Evolutionary conservation across 805 yeast species (phyloP).

Genomic region (Candida chauliodis): DNA sequence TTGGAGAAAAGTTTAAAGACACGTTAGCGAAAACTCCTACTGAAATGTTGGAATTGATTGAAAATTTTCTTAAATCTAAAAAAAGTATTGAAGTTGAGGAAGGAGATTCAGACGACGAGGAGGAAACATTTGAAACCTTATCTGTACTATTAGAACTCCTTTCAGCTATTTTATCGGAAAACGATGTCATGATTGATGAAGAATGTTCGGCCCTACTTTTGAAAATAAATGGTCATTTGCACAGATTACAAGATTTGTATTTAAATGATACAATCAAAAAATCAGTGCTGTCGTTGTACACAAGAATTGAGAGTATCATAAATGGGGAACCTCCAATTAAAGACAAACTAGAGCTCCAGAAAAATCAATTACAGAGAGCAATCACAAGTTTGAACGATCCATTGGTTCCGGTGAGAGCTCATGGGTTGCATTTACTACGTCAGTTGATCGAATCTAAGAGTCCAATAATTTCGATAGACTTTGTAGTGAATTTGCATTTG

Average conservation of each 20-base stretch:
- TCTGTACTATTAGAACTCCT: constrained; percentile 33
- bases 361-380: constrained; percentile 51
- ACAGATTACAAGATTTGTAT: constrained; percentile 3
- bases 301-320: constrained; percentile 26
- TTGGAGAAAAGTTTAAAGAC: constrained; percentile 57
- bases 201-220: constrained; percentile 24
- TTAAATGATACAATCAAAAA: constrained; percentile 8
- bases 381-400: constrained; percentile 70
- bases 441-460: constrained; percentile 50
- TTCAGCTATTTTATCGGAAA: constrained; percentile 34
- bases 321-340: constrained; percentile 21
- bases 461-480: constrained; percentile 46
- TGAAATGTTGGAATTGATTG: constrained; percentile 47
- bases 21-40: constrained; percentile 52
- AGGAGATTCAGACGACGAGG: constrained; percentile 25
- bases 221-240: constrained; percentile 22
- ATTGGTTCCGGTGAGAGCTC: constrained; percentile 79
- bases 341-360: constrained; percentile 29
- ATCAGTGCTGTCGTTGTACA: constrained; percentile 23
- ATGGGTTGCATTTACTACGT: constrained; percentile 68
- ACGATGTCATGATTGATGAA: constrained; percentile 23
- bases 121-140: constrained; percentile 15
- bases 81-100: constrained; percentile 15
- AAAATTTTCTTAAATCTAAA: constrained; percentile 17
- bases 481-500: constrained; percentile 60